Base-by-base conservation (phyloP, 2,329 filamentous ascomycete genomes). In the Botrytis deweyae region DNA sequence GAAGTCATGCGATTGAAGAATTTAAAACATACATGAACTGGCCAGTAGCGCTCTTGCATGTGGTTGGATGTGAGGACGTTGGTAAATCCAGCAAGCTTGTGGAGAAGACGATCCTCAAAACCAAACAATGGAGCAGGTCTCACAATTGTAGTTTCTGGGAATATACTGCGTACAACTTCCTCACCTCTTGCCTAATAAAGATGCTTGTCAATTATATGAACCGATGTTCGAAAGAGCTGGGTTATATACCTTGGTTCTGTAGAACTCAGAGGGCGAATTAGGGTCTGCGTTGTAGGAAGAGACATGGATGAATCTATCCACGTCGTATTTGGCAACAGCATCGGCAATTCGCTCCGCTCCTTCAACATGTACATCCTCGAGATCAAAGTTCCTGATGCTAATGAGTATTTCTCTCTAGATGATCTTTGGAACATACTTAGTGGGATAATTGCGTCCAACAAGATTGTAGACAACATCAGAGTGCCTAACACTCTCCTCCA, bases 401-500 rank as follows among this genome's bases (percentile, higher is more conserved):
- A 77, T 86, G 78, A 86, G 81, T 78, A 71, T 66, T 58, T 58
- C 25, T 58, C 9, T 63, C 29, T 18, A 72, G 4, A 33, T 63
- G 18, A 22, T 63, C 33, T 44, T 25, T 18, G 42, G 38, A 68
- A 82, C 88, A 80, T 86, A 94, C 93, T 99, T 99, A 79, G 96
- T 99, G 77, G 95, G 93, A 83, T 98, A 98, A 83, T 95, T 92
- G 76, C 95, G 92, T 77, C 96, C 96, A 81, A 98, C 88, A 79
- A 99, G 87, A 85, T 99, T 99, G 87, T 97, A 97, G 77, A 99
- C 96, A 76, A 98, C 92, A 82, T 99, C 96, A 61, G 95, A 98
- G 84, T 99, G 96, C 80, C 96, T 90, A 71, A 99, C 95, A 80
- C 93, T 96, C 84, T 97, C 95, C 83, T 99, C 96, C 80, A 99